These are phyloP conservation scores for Butyriboletus loyo DNA, from an alignment of 768 basidiomycete genomes.

Conservation along the genomic window DNA sequence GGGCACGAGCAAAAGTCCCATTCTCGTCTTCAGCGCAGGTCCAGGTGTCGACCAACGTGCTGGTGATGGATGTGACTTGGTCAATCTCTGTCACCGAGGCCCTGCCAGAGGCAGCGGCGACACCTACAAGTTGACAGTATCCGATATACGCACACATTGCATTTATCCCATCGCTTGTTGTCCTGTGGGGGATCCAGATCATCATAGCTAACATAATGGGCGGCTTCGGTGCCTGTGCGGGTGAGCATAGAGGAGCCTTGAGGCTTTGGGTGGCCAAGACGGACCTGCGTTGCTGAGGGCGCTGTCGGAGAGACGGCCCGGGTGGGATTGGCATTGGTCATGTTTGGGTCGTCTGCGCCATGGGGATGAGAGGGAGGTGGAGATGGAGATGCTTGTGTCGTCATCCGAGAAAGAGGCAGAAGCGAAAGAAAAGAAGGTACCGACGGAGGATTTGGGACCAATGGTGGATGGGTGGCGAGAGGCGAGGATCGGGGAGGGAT, in stretches of 20 bases:
- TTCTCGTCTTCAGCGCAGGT: neutral
- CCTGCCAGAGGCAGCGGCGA: slow-evolving; percentile 12
- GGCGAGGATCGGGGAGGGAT: slow-evolving; percentile 16
- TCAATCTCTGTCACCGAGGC: slow-evolving; percentile 19
- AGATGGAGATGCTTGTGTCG: neutral
- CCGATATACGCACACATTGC: slow-evolving; percentile 27
- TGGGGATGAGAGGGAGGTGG: neutral
- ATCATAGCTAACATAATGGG: neutral
- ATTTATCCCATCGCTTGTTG: slow-evolving; percentile 6
- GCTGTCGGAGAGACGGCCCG: slow-evolving; percentile 21
- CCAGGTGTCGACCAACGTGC: neutral
- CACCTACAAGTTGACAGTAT: slow-evolving; percentile 22
- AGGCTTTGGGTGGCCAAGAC: slow-evolving; percentile 20
- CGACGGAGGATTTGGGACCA: slow-evolving; percentile 29
- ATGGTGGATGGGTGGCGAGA: slow-evolving; percentile 10
- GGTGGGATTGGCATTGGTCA: slow-evolving; percentile 13
- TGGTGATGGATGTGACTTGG: slow-evolving; percentile 14
- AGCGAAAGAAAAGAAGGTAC: slow-evolving; percentile 23
- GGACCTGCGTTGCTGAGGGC: neutral
- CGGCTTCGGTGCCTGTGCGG: slow-evolving; percentile 18
- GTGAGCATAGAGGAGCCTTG: slow-evolving; percentile 18
- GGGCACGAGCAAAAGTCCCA: too few relatives aligned
- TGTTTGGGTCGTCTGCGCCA: neutral
- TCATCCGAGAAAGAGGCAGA: slow-evolving; percentile 19
- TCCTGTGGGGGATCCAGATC: neutral